phyloP scores from a whole-genome alignment of 2,329 filamentous ascomycete genomes.

The Botrytis cinerea region DNA sequence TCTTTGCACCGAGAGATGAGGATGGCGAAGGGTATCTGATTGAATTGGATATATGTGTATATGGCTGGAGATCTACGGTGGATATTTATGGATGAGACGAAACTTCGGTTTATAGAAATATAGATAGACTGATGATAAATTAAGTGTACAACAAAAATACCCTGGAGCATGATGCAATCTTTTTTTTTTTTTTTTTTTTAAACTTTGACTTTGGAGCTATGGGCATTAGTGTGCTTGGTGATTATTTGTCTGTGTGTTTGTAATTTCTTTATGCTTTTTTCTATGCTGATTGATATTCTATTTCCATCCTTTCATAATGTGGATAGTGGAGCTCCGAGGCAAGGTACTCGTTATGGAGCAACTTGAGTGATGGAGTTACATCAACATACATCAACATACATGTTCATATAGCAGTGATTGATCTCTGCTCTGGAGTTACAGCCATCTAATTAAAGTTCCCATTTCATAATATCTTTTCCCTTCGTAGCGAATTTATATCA shows the following conservation, averaged over 20 bases:
- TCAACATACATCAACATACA: no score
- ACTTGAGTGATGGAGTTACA: no score
- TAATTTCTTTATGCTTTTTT: neutral
- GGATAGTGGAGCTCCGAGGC: neutral
- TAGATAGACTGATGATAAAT: neutral
- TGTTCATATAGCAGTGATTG: neutral
- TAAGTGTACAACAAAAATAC: neutral
- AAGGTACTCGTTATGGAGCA: neutral
- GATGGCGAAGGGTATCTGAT: neutral
- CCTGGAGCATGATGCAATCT: neutral
- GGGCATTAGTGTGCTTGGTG: conserved; percentile 8
- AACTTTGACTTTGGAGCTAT: neutral
- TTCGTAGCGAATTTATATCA: neutral
- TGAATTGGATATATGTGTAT: neutral
- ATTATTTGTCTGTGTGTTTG: neutral
- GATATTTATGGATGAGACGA: neutral
- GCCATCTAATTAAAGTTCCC: no score
- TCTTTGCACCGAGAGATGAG: neutral
- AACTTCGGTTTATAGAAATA: neutral
- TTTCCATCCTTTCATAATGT: neutral
- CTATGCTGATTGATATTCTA: neutral
- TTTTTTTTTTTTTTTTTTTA: neutral
- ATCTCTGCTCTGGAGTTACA: neutral
- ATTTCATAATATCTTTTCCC: neutral
- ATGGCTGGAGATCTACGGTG: conserved; percentile 3